Conservation (phyloP, 2,329 filamentous ascomycete genomes). For the Clonostachys solani region DNA sequence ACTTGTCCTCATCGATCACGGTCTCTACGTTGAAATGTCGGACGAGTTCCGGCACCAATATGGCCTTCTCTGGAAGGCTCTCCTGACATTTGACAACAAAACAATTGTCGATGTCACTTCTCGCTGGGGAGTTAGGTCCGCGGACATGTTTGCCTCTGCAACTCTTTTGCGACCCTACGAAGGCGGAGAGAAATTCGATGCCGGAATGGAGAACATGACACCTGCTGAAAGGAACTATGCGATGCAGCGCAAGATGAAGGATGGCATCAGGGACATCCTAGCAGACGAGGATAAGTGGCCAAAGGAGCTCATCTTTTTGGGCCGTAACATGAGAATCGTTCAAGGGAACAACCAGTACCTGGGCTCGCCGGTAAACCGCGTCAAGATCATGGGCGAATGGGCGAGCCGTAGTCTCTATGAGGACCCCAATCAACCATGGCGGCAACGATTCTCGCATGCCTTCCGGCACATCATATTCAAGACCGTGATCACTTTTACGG, state of each 20-base stretch:
- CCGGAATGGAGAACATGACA: conserved; percentile 53
- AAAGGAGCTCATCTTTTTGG: conserved; percentile 87
- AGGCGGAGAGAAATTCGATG: conserved; percentile 69
- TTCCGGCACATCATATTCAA: conserved; percentile 81
- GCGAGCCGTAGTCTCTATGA: conserved; percentile 80
- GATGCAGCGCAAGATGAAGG: conserved; percentile 82
- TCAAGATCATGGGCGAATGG: conserved; percentile 94
- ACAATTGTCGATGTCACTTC: conserved; percentile 69
- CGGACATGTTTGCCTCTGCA: conserved; percentile 87
- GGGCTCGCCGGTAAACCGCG: conserved; percentile 82
- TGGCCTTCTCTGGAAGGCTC: conserved; percentile 84
- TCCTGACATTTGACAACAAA: conserved; percentile 89
- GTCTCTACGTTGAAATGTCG: conserved; percentile 89
- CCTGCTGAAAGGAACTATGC: conserved; percentile 76
- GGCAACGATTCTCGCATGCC: conserved; percentile 63
- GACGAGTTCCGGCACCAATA: conserved; percentile 83
- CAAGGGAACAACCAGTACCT: conserved; percentile 91
- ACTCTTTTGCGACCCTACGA: conserved; percentile 89
- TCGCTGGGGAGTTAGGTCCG: conserved; percentile 82
- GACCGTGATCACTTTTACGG: conserved; percentile 68
- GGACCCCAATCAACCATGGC: conserved; percentile 58
- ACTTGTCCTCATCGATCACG: conserved; percentile 94
- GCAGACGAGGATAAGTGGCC: conserved; percentile 86
- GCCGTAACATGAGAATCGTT: conserved; percentile 86
- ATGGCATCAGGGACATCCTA: conserved; percentile 63